A percentile compares a stretch with the other conserved stretches of the same genome.
Evolutionary conservation across 78 protist species (phyloP).

Genomic region (Chrysochromulina tobinii): DNA sequence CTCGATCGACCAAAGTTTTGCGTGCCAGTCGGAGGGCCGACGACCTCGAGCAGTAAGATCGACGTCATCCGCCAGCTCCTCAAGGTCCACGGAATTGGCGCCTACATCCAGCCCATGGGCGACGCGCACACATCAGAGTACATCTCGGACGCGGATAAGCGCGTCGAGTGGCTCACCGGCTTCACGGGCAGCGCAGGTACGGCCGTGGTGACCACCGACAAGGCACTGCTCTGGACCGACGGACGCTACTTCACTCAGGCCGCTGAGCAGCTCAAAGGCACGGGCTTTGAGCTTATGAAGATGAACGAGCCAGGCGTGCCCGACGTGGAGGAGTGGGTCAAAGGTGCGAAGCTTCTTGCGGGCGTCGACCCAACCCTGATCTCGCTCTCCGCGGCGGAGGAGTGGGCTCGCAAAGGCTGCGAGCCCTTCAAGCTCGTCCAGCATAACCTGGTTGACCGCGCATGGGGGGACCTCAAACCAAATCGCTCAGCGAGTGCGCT

Average conservation of each 20-base stretch:
- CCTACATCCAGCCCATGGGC: background rate
- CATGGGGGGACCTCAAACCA: background rate
- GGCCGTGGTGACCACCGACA: conserved; percentile 63
- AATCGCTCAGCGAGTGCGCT: no score
- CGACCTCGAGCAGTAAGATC: background rate
- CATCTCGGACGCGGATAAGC: conserved; percentile 56
- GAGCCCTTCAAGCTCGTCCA: background rate
- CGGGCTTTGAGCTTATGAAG: conserved; percentile 76
- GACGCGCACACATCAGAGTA: conserved; percentile 70
- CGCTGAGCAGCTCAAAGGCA: conserved; percentile 58
- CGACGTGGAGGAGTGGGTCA: background rate
- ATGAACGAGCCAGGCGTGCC: background rate
- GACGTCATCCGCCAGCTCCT: background rate
- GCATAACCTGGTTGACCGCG: background rate
- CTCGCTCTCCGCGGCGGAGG: background rate
- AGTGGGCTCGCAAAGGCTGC: background rate
- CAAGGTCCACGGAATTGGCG: background rate
- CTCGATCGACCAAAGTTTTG: background rate
- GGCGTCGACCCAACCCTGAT: background rate
- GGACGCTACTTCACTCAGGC: conserved; percentile 86
- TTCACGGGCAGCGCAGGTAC: conserved; percentile 89
- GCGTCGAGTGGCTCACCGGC: conserved; percentile 70
- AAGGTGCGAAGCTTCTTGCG: background rate
- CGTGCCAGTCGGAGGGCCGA: no score
- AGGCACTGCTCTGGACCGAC: conserved; percentile 89